Conservation (phyloP, 208 protist species). For the Leptomonas seymouri region DNA sequence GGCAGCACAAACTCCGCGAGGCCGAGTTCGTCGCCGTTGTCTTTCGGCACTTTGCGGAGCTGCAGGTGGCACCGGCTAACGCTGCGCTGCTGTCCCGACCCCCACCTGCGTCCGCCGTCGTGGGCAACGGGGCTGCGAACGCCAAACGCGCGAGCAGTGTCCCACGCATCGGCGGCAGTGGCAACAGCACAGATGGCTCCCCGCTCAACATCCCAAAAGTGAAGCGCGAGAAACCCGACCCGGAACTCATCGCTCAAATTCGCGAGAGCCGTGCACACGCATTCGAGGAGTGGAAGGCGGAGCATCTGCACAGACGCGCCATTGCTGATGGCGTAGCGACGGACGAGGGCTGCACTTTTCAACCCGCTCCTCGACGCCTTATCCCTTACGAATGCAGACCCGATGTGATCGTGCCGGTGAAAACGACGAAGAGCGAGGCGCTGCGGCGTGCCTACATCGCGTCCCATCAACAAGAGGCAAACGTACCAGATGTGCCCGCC, state of each 20-base stretch:
- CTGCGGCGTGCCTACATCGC: constrained; percentile 56
- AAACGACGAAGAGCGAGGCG: constrained; percentile 50
- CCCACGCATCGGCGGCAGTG: neutral
- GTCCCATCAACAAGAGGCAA: neutral
- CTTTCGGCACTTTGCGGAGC: constrained; percentile 22
- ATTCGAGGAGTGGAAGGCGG: constrained; percentile 42
- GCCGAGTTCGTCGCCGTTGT: constrained; percentile 51
- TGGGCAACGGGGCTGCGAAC: neutral
- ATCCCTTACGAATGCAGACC: constrained; percentile 79
- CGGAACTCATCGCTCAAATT: constrained; percentile 43
- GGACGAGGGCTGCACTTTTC: constrained; percentile 48
- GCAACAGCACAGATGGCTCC: constrained; percentile 23
- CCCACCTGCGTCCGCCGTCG: constrained; percentile 12
- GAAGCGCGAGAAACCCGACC: constrained; percentile 50
- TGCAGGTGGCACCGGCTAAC: constrained; percentile 7
- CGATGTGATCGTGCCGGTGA: constrained; percentile 60
- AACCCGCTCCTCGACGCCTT: constrained; percentile 54
- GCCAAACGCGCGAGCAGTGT: constrained; percentile 28
- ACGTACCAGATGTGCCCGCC: neutral
- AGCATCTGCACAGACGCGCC: constrained; percentile 32
- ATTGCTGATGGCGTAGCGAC: constrained; percentile 34
- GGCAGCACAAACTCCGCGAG: constrained; percentile 36
- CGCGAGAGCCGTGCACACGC: constrained; percentile 43
- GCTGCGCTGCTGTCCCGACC: constrained; percentile 21
- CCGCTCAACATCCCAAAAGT: constrained; percentile 21